Evolutionary conservation across 768 basidiomycete genomes (phyloP).

Genomic region (Leccinum arenicola): DNA sequence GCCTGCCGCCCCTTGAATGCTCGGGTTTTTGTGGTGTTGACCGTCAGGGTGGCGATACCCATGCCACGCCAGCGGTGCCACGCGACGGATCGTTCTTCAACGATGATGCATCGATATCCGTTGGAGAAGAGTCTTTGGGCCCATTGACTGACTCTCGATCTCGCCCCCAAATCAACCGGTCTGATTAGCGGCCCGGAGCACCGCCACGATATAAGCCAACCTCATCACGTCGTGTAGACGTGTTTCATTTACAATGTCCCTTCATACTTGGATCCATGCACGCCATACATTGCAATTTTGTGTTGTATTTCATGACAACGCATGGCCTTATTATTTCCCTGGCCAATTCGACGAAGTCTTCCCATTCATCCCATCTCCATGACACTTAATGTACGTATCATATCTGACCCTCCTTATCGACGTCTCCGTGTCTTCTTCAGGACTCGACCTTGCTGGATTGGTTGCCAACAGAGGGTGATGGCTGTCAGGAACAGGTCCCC

Average conservation of each 20-base stretch:
- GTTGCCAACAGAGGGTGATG: not conserved
- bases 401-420: slow-evolving; percentile 3
- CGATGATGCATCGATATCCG: not conserved
- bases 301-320: not conserved
- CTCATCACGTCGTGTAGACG: slow-evolving; percentile 2
- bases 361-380: not conserved
- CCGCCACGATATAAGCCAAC: slow-evolving; percentile 7
- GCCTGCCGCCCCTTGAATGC: not conserved
- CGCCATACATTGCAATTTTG: not conserved
- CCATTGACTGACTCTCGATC: not conserved
- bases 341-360: not conserved
- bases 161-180: not conserved
- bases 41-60: not conserved
- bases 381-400: not conserved
- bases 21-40: not conserved
- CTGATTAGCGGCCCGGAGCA: slow-evolving; percentile 5
- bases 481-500: not conserved
- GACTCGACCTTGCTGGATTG: not conserved
- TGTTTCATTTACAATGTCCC: not conserved
- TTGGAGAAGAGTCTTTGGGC: not conserved
- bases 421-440: not conserved
- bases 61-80: not conserved
- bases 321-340: not conserved
- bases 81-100: not conserved
- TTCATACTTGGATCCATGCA: not conserved